Percentiles rank a stretch among this genome's conserved stretches.
These are phyloP conservation scores for Rhodocollybia butyracea DNA, from an alignment of 768 basidiomycete genomes.

Conservation along the genomic window DNA sequence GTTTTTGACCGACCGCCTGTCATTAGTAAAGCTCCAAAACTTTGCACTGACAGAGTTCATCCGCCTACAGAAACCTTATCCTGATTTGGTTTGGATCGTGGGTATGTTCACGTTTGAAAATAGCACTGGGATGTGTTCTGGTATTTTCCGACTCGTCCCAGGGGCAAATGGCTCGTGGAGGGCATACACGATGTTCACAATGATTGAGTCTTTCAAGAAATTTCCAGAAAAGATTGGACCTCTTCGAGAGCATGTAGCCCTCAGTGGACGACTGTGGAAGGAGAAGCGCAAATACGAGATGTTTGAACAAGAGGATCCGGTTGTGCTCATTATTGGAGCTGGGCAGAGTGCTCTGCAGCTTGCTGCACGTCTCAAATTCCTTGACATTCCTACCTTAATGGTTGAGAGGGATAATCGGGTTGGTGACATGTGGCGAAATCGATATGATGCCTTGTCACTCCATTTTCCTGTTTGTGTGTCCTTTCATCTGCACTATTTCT, in stretches of 20 bases:
- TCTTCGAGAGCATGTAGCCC: not conserved
- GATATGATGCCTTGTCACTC: slow-evolving; percentile 57
- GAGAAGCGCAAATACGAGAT: slow-evolving; percentile 1
- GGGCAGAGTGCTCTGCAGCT: slow-evolving; percentile 33
- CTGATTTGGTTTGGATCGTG: not conserved
- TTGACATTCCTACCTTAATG: slow-evolving; percentile 53
- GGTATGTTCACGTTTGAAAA: not conserved
- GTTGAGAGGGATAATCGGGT: slow-evolving; percentile 54
- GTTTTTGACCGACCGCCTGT: slow-evolving; percentile 35
- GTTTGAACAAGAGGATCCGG: slow-evolving; percentile 18
- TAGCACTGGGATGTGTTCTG: not conserved
- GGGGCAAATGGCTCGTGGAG: not conserved
- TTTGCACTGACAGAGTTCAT: slow-evolving; percentile 19
- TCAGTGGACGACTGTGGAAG: not conserved
- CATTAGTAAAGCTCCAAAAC: slow-evolving; percentile 13
- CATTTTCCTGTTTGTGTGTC: no score
- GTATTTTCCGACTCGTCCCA: slow-evolving; percentile 4
- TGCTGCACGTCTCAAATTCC: slow-evolving; percentile 45
- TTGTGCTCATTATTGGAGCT: slow-evolving; percentile 37
- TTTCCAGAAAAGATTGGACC: slow-evolving; percentile 4
- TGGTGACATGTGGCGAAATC: slow-evolving; percentile 61
- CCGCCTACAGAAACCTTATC: not conserved
- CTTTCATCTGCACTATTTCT: no score
- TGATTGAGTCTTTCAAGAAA: slow-evolving; percentile 4
- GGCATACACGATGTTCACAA: slow-evolving; percentile 6